These are phyloP conservation scores for Boletellus emodensis DNA, from an alignment of 768 basidiomycete genomes.

Conservation along the genomic window DNA sequence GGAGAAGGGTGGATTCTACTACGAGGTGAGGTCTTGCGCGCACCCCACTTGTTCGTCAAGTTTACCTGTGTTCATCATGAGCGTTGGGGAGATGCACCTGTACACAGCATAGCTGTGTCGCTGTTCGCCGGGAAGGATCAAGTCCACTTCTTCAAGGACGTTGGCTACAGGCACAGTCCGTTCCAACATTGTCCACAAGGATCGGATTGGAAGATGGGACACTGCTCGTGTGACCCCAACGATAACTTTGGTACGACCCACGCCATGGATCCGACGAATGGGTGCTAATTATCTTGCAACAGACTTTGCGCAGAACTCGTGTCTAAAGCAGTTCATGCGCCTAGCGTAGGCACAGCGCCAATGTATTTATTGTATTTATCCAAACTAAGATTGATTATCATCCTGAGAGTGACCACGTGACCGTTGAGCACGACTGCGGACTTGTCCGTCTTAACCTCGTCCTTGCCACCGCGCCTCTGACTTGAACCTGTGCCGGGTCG, in stretches of 20 bases:
- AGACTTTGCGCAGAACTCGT: slow-evolving; percentile 30
- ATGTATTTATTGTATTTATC: neutral
- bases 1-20: slow-evolving; percentile 79
- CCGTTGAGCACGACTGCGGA: neutral
- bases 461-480: neutral
- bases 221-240: slow-evolving; percentile 78
- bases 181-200: slow-evolving; percentile 91
- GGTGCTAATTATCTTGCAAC: slow-evolving; percentile 4
- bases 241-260: slow-evolving; percentile 66
- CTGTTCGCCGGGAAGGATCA: slow-evolving; percentile 85
- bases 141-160: slow-evolving; percentile 93
- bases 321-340: slow-evolving; percentile 28
- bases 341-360: slow-evolving; percentile 13
- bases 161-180: slow-evolving; percentile 89
- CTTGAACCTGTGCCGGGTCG: neutral
- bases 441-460: no score
- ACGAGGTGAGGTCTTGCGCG: slow-evolving; percentile 50
- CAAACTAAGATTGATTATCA: neutral
- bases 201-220: slow-evolving; percentile 68
- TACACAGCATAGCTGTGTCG: slow-evolving; percentile 88
- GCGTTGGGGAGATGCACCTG: slow-evolving; percentile 94
- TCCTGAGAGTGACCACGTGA: slow-evolving; percentile 1
- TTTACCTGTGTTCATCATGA: slow-evolving; percentile 26
- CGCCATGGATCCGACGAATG: neutral
- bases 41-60: neutral